phyloP scores from a whole-genome alignment of 768 basidiomycete genomes.

The Neoboletus subvelutipes region DNA sequence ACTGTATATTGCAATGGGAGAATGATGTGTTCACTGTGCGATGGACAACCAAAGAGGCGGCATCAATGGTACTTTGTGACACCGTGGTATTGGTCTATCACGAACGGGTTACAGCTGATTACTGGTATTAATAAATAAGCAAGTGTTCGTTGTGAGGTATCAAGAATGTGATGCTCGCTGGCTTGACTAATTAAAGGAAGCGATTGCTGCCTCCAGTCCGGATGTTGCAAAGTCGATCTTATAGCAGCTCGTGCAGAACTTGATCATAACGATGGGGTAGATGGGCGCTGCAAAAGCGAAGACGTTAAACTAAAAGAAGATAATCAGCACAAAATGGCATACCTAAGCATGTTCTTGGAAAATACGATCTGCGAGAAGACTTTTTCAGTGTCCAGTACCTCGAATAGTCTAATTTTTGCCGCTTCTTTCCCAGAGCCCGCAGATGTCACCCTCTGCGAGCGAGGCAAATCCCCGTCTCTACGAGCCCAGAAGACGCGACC shows the following conservation, averaged over 20 bases:
- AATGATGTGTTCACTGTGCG: not conserved
- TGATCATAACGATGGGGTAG: conserved; percentile 81
- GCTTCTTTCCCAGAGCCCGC: conserved; percentile 22
- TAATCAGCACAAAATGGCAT: conserved; percentile 20
- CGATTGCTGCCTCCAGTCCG: not conserved
- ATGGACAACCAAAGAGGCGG: not conserved
- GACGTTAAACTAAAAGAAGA: conserved; percentile 1
- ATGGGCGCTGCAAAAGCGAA: conserved; percentile 51
- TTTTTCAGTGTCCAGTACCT: conserved; percentile 72
- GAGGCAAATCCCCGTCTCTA: conserved; percentile 68
- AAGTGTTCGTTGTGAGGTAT: conserved; percentile 11
- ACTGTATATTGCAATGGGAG: not conserved
- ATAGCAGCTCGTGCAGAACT: conserved; percentile 68
- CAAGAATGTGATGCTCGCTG: conserved; percentile 1
- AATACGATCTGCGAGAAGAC: conserved; percentile 83
- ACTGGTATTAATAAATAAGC: conserved; percentile 2
- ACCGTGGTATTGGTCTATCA: conserved; percentile 9
- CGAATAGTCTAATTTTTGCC: conserved; percentile 70
- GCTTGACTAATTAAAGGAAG: not conserved
- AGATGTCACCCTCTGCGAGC: conserved; percentile 35
- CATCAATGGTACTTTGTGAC: not conserved
- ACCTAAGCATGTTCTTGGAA: conserved; percentile 81
- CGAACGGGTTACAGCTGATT: conserved; percentile 14
- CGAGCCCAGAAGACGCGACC: conserved; percentile 80
- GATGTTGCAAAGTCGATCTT: conserved; percentile 14